Percentiles rank a stretch among this genome's conserved stretches.
phyloP scores from a whole-genome alignment of 441 rosid genomes.

The Croton laevigatus region DNA sequence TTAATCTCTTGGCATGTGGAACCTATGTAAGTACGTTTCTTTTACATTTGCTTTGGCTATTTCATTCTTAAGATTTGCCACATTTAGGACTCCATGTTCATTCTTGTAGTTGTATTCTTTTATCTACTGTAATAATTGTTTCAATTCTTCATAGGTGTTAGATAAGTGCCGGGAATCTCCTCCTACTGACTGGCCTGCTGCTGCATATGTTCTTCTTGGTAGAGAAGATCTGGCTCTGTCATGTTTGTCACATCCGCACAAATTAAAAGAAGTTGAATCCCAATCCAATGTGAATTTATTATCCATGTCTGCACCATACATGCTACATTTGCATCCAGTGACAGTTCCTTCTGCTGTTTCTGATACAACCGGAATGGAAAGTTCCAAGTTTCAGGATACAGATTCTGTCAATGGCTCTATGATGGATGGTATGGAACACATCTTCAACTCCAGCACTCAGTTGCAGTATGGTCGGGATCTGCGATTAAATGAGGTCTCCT shows the following conservation, averaged over 20 bases:
- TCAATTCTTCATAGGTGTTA: conserved; percentile 58
- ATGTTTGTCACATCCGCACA: conserved; percentile 46
- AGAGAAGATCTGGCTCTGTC: conserved; percentile 93
- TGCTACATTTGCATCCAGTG: conserved; percentile 96
- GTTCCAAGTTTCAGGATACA: conserved; percentile 73
- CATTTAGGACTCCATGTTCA: neutral
- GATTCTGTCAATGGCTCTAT: conserved; percentile 74
- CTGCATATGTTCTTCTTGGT: conserved; percentile 93
- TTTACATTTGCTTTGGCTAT: neutral
- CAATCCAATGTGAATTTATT: conserved; percentile 57
- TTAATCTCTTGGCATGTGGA: neutral
- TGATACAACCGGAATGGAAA: conserved; percentile 64
- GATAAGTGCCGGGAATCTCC: conserved; percentile 96
- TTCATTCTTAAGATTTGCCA: neutral
- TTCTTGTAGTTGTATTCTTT: neutral
- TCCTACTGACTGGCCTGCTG: conserved; percentile 93
- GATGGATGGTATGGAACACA: conserved; percentile 99
- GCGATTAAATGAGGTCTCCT: conserved; percentile 88
- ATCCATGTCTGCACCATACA: conserved; percentile 91
- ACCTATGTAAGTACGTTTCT: neutral
- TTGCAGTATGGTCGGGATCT: conserved; percentile 92
- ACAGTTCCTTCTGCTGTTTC: conserved; percentile 78
- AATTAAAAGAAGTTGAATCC: conserved; percentile 59
- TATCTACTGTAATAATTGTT: neutral
- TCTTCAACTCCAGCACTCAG: conserved; percentile 84